A percentile compares a stretch with the other conserved stretches of the same genome.
phyloP scores from a whole-genome alignment of 495 filamentous ascomycete species.

The Friedmanniomyces simplex region DNA sequence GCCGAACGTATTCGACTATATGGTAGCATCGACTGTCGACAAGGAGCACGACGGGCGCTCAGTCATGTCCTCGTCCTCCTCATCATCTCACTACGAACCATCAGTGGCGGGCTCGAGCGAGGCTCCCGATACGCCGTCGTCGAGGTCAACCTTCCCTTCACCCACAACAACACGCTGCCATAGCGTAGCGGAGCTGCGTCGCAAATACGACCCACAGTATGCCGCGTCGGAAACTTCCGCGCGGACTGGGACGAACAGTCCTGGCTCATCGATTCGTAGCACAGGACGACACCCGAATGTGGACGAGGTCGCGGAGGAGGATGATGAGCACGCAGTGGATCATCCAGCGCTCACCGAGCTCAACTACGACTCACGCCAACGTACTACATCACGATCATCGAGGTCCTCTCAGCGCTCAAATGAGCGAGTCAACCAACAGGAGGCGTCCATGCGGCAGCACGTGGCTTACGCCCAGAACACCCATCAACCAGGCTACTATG shows the following conservation, averaged over 20 bases:
- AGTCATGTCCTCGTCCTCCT: conserved; percentile 7
- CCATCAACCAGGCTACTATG: conserved; percentile 1
- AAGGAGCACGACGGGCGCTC: conserved; percentile 10
- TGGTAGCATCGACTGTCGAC: conserved; percentile 18
- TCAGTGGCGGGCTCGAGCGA: conserved; percentile 17
- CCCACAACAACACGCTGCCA: conserved; percentile 10
- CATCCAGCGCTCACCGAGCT: conserved; percentile 4
- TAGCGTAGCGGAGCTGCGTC: conserved; percentile 15
- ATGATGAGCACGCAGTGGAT: background rate
- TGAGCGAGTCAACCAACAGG: background rate
- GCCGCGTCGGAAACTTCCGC: conserved; percentile 19
- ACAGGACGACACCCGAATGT: conserved; percentile 5
- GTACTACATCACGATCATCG: conserved; percentile 15
- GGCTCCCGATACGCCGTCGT: conserved; percentile 18
- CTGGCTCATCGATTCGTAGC: conserved; percentile 5
- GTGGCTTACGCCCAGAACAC: conserved; percentile 5
- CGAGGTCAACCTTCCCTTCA: conserved; percentile 20
- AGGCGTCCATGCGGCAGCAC: conserved; percentile 11
- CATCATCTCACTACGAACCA: conserved; percentile 19
- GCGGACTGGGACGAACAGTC: conserved; percentile 1
- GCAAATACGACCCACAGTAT: conserved; percentile 18
- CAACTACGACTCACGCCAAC: background rate
- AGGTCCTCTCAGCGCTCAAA: conserved; percentile 1
- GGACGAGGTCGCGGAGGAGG: conserved; percentile 12
- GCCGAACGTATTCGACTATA: conserved; percentile 28